Evolutionary conservation across 2,329 filamentous ascomycete genomes (phyloP), one percentile per base, ranked within the genome.

Genomic region (Fusarium heterosporum): DNA sequence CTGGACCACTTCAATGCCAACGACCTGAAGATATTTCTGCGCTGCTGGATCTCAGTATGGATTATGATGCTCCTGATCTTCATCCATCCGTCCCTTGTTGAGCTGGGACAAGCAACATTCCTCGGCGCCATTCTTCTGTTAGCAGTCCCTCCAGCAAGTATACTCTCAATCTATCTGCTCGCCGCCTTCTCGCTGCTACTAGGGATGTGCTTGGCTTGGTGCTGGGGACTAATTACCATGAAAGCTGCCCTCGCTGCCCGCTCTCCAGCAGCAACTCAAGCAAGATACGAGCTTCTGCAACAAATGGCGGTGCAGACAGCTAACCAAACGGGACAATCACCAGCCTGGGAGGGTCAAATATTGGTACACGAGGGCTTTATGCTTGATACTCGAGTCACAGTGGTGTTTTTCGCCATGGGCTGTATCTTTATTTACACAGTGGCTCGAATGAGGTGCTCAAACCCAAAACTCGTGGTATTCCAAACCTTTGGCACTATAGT

Each of bases 401-500:
- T 75, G 4, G 72, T 79, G 3, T 77, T 71, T 40, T 78, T 72
- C 36, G 71, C 74, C 43, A 74, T 85, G 70, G 74, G 78, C 4
- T 79, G 77, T 55, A 22, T 79, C 6, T 81, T 85, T 47, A 78
- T 85, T 39, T 85, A 85, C 59, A 65, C 76, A 0, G 6, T 78
- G 51, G 76, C 82, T 2, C 80, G 83, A 1, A 39, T 85, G 11
- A 78, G 83, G 19, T 80, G 78, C 10, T 73, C 74, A 1, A 83
- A 82, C 25, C 78, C 81, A 6, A 85, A 85, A 61, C 75, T 84
- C 8, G 68, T 76, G 1, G 64, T 84, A 6, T 47, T 78, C 14
- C 79, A 83, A 53, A 75, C 85, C 3, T 83, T 85, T 54, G 81
- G 77, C 4, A 83, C 76, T 7, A 83, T 85, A 22, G 77, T 83